phyloP scores from a whole-genome alignment of 208 protist genomes.

The Balamuthia mandrillaris region DNA sequence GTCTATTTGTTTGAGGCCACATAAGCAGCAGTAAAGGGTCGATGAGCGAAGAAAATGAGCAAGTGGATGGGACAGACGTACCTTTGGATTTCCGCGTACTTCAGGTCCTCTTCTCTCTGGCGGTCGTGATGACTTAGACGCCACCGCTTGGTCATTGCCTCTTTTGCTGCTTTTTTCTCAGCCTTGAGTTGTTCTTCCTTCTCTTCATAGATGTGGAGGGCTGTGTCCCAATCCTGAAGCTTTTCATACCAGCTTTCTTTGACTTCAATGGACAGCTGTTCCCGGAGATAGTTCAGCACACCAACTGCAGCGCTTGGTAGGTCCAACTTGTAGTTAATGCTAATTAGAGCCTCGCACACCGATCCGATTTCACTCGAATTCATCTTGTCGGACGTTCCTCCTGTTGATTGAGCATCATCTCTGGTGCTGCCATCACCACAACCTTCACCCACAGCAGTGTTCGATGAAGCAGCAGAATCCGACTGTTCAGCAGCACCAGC shows the following conservation, averaged over 20 bases:
- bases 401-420: background rate
- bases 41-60: too few relatives aligned
- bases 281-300: constrained; percentile 88
- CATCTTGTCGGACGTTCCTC: too few relatives aligned
- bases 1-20: constrained; percentile 75
- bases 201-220: background rate
- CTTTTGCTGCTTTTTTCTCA: too few relatives aligned
- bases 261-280: constrained; percentile 41
- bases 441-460: background rate
- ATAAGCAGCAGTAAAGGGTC: background rate
- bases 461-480: background rate
- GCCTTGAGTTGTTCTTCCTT: too few relatives aligned
- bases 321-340: constrained; percentile 96
- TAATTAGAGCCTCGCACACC: constrained; percentile 87
- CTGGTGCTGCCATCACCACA: background rate
- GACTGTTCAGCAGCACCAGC: too few relatives aligned
- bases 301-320: constrained; percentile 95
- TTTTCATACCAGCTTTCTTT: constrained; percentile 88
- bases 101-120: background rate
- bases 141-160: too few relatives aligned
- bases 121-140: too few relatives aligned
- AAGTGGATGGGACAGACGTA: background rate
- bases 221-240: constrained; percentile 93
- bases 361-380: too few relatives aligned
- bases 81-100: too few relatives aligned